Percentiles rank a stretch among this genome's conserved stretches.
Conservation (phyloP, 257 asterid genomes). For the Fraxinus anomala region DNA sequence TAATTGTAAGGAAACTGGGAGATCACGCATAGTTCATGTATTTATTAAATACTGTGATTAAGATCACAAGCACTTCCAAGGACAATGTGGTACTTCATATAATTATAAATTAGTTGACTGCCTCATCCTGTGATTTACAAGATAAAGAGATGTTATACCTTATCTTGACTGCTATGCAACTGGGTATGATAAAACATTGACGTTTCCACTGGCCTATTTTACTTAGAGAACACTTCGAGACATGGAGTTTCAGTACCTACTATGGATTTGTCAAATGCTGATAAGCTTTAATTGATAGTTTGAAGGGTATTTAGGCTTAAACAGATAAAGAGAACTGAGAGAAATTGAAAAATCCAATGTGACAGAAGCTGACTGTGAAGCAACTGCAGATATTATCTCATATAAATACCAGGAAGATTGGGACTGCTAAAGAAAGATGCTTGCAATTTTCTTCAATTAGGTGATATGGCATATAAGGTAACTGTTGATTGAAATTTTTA, state of each 20-base stretch:
- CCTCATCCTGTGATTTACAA: background rate
- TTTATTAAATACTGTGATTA: background rate
- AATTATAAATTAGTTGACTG: background rate
- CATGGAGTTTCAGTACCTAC: background rate
- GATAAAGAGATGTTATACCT: background rate
- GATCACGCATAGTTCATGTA: background rate
- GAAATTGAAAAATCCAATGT: background rate
- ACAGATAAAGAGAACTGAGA: background rate
- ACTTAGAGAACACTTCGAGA: background rate
- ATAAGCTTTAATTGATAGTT: background rate
- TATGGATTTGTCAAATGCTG: background rate
- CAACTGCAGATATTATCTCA: background rate
- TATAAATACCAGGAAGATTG: background rate
- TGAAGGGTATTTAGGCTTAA: background rate
- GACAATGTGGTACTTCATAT: background rate
- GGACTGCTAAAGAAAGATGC: background rate
- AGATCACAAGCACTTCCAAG: background rate
- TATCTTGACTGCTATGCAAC: background rate
- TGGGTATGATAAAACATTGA: background rate
- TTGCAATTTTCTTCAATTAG: background rate
- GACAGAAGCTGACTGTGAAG: background rate
- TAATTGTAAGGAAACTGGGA: background rate
- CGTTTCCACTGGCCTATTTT: background rate
- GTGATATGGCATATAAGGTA: background rate
- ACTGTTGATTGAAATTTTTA: slow-evolving; percentile 1